Base-by-base conservation (phyloP, 306 rosid genomes). In the Quercus suber region DNA sequence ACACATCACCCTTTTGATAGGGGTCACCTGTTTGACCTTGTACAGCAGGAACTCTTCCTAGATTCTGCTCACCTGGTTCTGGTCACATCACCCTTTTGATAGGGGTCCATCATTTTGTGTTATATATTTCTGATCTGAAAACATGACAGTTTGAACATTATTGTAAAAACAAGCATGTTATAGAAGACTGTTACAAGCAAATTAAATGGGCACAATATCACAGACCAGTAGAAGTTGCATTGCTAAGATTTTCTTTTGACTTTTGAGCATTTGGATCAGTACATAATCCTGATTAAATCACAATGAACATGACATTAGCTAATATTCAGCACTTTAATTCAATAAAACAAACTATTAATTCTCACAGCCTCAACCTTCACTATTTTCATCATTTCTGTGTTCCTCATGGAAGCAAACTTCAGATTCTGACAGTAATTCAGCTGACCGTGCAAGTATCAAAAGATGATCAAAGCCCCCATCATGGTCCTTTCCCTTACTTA, bases 391-490 rank as follows among this genome's bases (percentile, higher is more conserved):
- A 21, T 77, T 55, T 41, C 58, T 57, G 56, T 65, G 73, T 12
- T 57, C 31, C 49, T 27, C 33, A 52, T 14, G 56, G 76, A 52
- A 58, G 43, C 72, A 23, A 70, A 81, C 70, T 57, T 71, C 73
- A 65, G 76, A 75, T 56, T 71, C 81, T 69, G 75, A 73, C 35
- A 71, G 57, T 31, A 78, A 52, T 73, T 78, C 85, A 63, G 85
- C 85, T 30, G 83, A 81, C 56, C 49, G 76, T 31, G 83, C 83
- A 61, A 85, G 85, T 78, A 85, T 64, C 81, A 78, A 57, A 80
- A 81, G 76, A 67, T 78, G 73, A 78, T 75, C 74, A 71, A 15
- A 55, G 76, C 74, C 51, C 15, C 63, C 78, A 5, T 80, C 80
- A 55, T 5, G 41, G 43, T 10, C 33, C 52, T 76, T 79, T 76